Percentiles rank a stretch among this genome's conserved stretches.
These are phyloP conservation scores for Collybia mongolica DNA, from an alignment of 768 basidiomycete genomes.

Conservation along the genomic window DNA sequence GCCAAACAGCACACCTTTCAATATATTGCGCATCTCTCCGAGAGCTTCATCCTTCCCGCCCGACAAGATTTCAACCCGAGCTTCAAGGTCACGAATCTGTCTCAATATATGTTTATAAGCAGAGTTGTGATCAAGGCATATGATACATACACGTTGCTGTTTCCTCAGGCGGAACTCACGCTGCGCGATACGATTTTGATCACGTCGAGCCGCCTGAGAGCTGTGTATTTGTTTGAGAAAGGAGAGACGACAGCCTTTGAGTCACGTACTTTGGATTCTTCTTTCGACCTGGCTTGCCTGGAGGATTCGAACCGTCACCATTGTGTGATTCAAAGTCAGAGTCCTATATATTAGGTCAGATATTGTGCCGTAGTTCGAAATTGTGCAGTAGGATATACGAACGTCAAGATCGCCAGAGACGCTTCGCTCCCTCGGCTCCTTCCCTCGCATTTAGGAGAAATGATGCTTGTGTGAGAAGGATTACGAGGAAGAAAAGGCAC, in stretches of 20 bases:
- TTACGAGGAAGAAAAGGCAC: slow-evolving; percentile 33
- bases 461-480: slow-evolving; percentile 42
- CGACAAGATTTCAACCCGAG: slow-evolving; percentile 91
- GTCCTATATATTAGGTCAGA: slow-evolving; percentile 36
- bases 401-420: slow-evolving; percentile 63
- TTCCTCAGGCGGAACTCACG: slow-evolving; percentile 91
- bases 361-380: slow-evolving; percentile 1
- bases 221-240: slow-evolving; percentile 32
- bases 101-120: slow-evolving; percentile 3
- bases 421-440: slow-evolving; percentile 57
- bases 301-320: slow-evolving; percentile 35
- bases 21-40: slow-evolving; percentile 76
- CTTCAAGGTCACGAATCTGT: slow-evolving; percentile 94
- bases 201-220: slow-evolving; percentile 84
- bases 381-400: slow-evolving; percentile 8
- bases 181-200: slow-evolving; percentile 92
- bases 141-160: slow-evolving; percentile 68
- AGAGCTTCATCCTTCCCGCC: slow-evolving; percentile 90
- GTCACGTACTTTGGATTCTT: slow-evolving; percentile 81
- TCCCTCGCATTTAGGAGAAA: slow-evolving; percentile 44
- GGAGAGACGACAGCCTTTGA: slow-evolving; percentile 3
- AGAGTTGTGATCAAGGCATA: background rate
- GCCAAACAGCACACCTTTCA: slow-evolving; percentile 53
- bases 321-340: slow-evolving; percentile 65
- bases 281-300: slow-evolving; percentile 76